Base-by-base conservation (phyloP, 495 filamentous ascomycete species). In the Aspergillus diversus region DNA sequence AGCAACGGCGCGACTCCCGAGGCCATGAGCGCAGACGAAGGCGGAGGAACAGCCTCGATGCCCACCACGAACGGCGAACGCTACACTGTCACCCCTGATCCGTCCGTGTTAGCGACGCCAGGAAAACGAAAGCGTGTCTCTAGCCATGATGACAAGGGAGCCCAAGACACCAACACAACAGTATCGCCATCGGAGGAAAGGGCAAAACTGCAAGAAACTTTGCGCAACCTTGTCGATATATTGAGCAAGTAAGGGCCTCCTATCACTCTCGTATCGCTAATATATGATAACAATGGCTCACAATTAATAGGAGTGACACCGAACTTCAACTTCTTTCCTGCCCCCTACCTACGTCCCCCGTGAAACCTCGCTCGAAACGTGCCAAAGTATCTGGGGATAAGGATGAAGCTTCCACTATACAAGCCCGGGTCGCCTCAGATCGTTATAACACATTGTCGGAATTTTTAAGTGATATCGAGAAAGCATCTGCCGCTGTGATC, bases 301-400 rank as follows among this genome's bases (percentile, higher is more conserved):
- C 69, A 21, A 55, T 65, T 61, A 33, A 9, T 33, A 82, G 80
- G 42, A 75, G 76, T 60, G 80, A 82, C 60, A 63, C 71, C 31
- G 75, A 82, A 48, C 73, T 80, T 31, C 71, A 75, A 35, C 75
- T 82, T 42, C 73, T 82, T 15, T 77, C 76, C 32, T 78, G 71
- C 54, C 75, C 76, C 21, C 68, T 82, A 55, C 73, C 78, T n/a
- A 61, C 70, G 37, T 75, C 78, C 39, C 71, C 69, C 7, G 52
- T 74, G n/a, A 81, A 82, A 66, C 79, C 76, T 48, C 77, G 77
- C 39, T 71, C 79, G 16, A 85, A 85, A 63, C 78, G 81, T 66
- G 73, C 78, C 57, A 84, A 82, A 69, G 69, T 78, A 15, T 77
- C 80, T 5, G 73, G 69, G 4, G 71, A 81, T 27, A 67, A 70